These are phyloP conservation scores for Singerocomus rubriflavus DNA, from an alignment of 1,284 basidiomycete genomes.

Conservation along the genomic window DNA sequence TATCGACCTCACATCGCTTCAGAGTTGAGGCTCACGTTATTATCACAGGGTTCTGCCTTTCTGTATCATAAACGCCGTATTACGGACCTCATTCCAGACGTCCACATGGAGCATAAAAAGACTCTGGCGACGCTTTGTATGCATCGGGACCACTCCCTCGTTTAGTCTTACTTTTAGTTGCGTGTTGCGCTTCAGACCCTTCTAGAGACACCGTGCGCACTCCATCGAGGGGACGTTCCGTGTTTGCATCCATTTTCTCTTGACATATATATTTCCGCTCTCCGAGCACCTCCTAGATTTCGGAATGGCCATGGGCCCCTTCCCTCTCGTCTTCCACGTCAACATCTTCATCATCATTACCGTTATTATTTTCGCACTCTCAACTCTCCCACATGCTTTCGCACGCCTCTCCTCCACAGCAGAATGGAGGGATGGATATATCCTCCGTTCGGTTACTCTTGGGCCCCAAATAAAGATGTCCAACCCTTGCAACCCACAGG, in stretches of 20 bases:
- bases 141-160: too few relatives aligned
- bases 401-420: conserved; percentile 46
- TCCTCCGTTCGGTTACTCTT: conserved; percentile 37
- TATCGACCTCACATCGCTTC: too few relatives aligned
- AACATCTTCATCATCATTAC: conserved; percentile 45
- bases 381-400: conserved; percentile 46
- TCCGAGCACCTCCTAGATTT: neutral
- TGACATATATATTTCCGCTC: neutral
- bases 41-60: too few relatives aligned
- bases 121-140: too few relatives aligned
- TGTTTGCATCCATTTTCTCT: neutral
- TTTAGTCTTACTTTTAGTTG: neutral
- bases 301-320: conserved; percentile 15
- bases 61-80: too few relatives aligned
- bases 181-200: conserved; percentile 14
- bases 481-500: neutral
- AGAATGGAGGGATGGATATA: conserved; percentile 50
- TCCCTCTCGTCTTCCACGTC: conserved; percentile 39
- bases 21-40: too few relatives aligned
- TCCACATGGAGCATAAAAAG: conserved; percentile 13
- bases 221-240: conserved; percentile 1
- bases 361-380: conserved; percentile 38
- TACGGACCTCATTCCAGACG: conserved; percentile 23
- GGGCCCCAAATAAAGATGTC: conserved; percentile 1
- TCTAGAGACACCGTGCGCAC: conserved; percentile 7